A percentile compares a stretch with the other conserved stretches of the same genome.
phyloP scores from a whole-genome alignment of 805 yeast species.

The Kuraishia piskuri region DNA sequence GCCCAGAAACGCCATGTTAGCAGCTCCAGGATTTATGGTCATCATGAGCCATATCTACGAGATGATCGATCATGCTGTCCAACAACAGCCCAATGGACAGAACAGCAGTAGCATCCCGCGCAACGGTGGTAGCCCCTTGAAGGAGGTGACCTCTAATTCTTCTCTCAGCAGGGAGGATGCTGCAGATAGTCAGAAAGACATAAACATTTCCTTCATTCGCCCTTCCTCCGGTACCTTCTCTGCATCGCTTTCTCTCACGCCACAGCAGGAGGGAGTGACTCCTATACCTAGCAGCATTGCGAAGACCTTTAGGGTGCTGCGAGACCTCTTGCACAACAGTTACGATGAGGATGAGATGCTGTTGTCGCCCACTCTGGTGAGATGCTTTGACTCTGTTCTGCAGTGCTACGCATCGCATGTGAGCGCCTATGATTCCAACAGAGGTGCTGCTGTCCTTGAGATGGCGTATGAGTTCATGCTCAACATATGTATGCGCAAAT shows the following conservation, averaged over 20 bases:
- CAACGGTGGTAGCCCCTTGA: background rate
- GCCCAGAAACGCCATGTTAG: background rate
- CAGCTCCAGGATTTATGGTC: conserved; percentile 35
- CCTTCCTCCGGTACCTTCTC: conserved; percentile 3
- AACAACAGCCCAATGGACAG: background rate
- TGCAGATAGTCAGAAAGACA: conserved; percentile 2
- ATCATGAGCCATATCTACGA: conserved; percentile 39
- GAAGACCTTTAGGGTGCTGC: conserved; percentile 23
- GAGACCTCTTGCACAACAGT: conserved; percentile 25
- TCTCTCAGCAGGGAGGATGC: background rate
- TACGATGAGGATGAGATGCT: conserved; percentile 19
- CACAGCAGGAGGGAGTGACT: background rate
- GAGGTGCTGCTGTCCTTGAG: conserved; percentile 30
- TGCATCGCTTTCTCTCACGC: background rate
- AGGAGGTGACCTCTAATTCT: too few species aligned
- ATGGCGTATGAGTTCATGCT: conserved; percentile 25
- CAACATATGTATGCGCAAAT: conserved; percentile 7
- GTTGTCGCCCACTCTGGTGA: conserved; percentile 10
- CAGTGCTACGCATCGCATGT: conserved; percentile 6
- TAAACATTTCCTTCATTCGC: conserved; percentile 2
- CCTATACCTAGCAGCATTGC: conserved; percentile 13
- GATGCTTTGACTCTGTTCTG: conserved; percentile 25
- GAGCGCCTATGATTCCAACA: conserved; percentile 5
- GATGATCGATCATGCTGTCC: conserved; percentile 18
- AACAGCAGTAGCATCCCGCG: background rate